Evolutionary conservation across 2,329 filamentous ascomycete genomes (phyloP).

Genomic region (Epichloe gansuensis): DNA sequence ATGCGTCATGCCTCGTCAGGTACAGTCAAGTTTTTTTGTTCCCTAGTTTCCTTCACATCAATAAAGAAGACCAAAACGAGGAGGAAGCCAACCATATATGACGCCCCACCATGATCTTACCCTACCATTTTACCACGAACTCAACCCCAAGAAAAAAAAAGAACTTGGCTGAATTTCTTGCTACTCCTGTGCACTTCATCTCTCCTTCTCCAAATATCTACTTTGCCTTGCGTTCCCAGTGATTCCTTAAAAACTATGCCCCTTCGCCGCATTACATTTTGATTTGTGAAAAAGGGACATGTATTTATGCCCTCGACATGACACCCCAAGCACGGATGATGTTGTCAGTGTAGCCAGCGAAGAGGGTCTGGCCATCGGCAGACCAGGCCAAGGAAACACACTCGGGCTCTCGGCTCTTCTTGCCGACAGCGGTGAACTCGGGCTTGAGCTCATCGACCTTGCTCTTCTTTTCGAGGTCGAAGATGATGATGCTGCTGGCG

Average conservation of each 20-base stretch:
- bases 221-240: not conserved
- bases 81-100: conserved; percentile 28
- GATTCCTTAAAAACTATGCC: not conserved
- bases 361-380: conserved; percentile 97
- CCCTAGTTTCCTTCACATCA: conserved; percentile 24
- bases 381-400: conserved; percentile 96
- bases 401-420: conserved; percentile 99
- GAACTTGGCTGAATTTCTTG: not conserved
- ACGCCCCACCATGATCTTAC: conserved; percentile 34
- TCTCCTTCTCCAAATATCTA: not conserved
- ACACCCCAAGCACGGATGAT: conserved; percentile 96
- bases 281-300: conserved; percentile 9
- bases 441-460: conserved; percentile 99
- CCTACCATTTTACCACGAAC: conserved; percentile 16
- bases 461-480: conserved; percentile 99
- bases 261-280: not conserved
- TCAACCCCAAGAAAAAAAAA: conserved; percentile 5
- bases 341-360: conserved; percentile 99
- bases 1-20: conserved; percentile 25
- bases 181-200: not conserved
- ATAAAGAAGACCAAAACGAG: conserved; percentile 32
- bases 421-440: conserved; percentile 91
- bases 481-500: conserved; percentile 97
- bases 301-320: conserved; percentile 73
- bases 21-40: conserved; percentile 14